These are phyloP conservation scores for Cryptomeria japonica DNA, from an alignment of 75 land plant genomes.

Conservation along the genomic window DNA sequence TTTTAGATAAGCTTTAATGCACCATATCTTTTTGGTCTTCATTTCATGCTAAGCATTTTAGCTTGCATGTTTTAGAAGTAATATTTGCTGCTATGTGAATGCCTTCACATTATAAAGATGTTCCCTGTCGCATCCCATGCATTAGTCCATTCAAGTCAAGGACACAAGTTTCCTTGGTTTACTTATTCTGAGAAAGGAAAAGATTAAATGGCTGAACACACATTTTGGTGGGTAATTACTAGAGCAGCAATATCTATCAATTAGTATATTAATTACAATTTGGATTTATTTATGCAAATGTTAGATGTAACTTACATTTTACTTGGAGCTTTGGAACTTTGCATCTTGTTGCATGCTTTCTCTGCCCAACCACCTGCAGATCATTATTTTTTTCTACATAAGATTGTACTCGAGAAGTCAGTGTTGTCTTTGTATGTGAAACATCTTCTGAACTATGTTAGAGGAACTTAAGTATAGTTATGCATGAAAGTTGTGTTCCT, in stretches of 20 bases:
- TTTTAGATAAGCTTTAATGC: background rate
- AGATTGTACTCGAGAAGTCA: background rate
- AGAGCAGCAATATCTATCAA: background rate
- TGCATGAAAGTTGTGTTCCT: background rate
- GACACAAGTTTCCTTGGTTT: background rate
- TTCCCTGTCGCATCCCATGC: background rate
- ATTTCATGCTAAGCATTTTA: background rate
- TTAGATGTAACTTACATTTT: background rate
- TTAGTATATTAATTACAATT: background rate
- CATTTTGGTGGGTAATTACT: background rate
- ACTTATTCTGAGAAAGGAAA: background rate
- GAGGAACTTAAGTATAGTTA: background rate
- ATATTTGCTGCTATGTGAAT: background rate
- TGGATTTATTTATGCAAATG: background rate
- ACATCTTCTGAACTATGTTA: background rate
- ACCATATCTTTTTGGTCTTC: background rate
- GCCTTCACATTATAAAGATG: background rate
- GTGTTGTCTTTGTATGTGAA: background rate
- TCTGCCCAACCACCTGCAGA: background rate
- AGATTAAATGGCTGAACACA: background rate
- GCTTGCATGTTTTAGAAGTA: background rate
- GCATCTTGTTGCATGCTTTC: background rate
- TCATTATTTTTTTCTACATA: background rate
- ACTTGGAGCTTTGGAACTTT: background rate
- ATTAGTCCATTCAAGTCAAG: background rate